Base-by-base conservation (phyloP, 2,329 filamentous ascomycete species). In the Hypoxylon rubiginosum region DNA sequence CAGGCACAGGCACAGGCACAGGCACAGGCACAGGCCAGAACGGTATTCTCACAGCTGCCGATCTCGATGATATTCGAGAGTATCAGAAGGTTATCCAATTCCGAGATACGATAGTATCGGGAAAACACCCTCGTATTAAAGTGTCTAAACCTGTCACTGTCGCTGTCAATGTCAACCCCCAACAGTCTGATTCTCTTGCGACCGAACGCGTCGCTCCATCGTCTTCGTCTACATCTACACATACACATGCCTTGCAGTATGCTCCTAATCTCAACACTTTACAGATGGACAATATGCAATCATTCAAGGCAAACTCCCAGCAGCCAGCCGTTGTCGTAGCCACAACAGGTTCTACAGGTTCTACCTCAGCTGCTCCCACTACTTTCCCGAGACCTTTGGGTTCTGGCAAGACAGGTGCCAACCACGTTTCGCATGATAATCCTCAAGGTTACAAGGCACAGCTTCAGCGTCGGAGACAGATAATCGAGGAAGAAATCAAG, bases 401-500 rank as follows among this genome's bases (percentile, higher is more conserved):
- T 73, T 79, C 85, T 71, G 80, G 82, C 64, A 86, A 85, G 69
- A 88, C 89, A 65, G 90, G 91, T 78, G 92, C 96, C 81, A 89
- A 97, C 78, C 92, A 93, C 53, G 89, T 97, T 66, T 85, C 97
- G 72, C 85, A 97, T 78, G 91, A 92, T 76, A 97, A 97, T 80
- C 94, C 94, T 72, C 91, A 93, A 76, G 89, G 92, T 76, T 84
- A 96, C 76, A 91, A 89, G 81, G 93, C 93, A 75, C 93, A 97
- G 80, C 83, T 93, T 66, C 88, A 91, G 76, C 80, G 95, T 68
- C 92, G 93, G 79, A 89, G 95, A 68, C 89, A 94, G 79, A 88
- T 91, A 69, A 83, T 97, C 74, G 96, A 98, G 80, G 89, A 90
- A 70, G 82, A 85, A 36, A 80, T 98, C 72, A 90, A 88, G 78